Percentiles rank a stretch among this genome's conserved stretches.
Conservation (phyloP, 345 rosid species). For the Populus ilicifolia region DNA sequence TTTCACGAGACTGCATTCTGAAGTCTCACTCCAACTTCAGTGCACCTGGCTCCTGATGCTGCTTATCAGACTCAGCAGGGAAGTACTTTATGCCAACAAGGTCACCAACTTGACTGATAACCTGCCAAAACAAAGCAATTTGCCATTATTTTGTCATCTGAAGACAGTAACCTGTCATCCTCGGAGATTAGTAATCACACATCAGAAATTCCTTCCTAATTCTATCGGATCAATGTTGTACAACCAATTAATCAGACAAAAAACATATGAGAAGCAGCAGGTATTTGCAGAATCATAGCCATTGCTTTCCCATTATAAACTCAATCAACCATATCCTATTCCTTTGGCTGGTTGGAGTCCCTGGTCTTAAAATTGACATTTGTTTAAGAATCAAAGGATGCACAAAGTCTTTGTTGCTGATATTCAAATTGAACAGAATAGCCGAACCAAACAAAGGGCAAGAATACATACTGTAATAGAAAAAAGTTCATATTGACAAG, state of each 20-base stretch:
- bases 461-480: background rate
- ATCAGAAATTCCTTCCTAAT: background rate
- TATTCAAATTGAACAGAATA: too few relatives aligned
- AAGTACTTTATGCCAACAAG: conserved; percentile 78
- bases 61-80: conserved; percentile 69
- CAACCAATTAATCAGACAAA: background rate
- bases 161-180: background rate
- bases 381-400: background rate
- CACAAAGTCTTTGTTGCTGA: background rate
- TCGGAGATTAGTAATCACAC: background rate
- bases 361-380: background rate
- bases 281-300: background rate
- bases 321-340: background rate
- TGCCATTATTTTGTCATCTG: background rate
- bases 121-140: conserved; percentile 34
- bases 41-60: conserved; percentile 17
- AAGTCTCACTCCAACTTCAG: conserved; percentile 16
- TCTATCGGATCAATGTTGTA: background rate
- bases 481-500: background rate
- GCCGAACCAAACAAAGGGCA: background rate
- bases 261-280: background rate
- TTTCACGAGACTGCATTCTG: background rate
- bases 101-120: conserved; percentile 72
- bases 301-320: background rate
- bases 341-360: background rate